Evolutionary conservation across 371 early-diverging fungal genomes (phyloP).

Genomic region (Actinomortierella ambigua): DNA sequence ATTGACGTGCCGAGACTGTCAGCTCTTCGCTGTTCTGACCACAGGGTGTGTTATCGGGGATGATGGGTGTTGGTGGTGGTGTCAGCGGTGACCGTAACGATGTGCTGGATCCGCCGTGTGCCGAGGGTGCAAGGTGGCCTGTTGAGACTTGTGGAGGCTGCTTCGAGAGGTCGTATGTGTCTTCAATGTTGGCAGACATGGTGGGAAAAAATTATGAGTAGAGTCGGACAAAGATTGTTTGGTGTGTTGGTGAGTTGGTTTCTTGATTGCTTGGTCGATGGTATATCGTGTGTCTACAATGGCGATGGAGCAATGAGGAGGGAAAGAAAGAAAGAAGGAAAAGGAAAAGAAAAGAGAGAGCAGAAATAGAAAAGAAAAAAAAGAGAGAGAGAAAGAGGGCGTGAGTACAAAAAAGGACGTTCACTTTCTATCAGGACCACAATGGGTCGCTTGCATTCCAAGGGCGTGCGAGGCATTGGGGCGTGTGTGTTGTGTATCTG

Average conservation of each 20-base stretch:
- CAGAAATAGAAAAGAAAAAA: not conserved
- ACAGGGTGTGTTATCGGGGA: not conserved
- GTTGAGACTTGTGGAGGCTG: slow-evolving; percentile 20
- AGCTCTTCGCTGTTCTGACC: slow-evolving; percentile 9
- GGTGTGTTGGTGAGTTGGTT: not conserved
- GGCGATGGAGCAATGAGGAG: not conserved
- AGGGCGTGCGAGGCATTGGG: not conserved
- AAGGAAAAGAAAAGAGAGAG: slow-evolving; percentile 2
- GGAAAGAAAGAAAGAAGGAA: not conserved
- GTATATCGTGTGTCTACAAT: not conserved
- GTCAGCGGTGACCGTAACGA: slow-evolving; percentile 16
- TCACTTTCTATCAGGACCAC: no score
- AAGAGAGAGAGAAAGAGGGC: not conserved
- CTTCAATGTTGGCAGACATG: slow-evolving; percentile 22
- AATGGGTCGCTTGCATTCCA: no score
- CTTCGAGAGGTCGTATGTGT: slow-evolving; percentile 20
- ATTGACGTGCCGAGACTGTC: slow-evolving; percentile 51
- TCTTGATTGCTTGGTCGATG: not conserved
- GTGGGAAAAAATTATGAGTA: not conserved
- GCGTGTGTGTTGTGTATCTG: slow-evolving; percentile 1
- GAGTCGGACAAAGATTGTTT: not conserved
- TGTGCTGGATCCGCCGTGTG: not conserved
- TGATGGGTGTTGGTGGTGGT: slow-evolving; percentile 20
- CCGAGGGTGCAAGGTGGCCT: slow-evolving; percentile 16
- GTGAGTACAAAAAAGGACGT: slow-evolving; percentile 6